Evolutionary conservation across 2,329 filamentous ascomycete genomes (phyloP), one percentile per base, ranked within the genome.

Genomic region (Penicillium brasilianum): DNA sequence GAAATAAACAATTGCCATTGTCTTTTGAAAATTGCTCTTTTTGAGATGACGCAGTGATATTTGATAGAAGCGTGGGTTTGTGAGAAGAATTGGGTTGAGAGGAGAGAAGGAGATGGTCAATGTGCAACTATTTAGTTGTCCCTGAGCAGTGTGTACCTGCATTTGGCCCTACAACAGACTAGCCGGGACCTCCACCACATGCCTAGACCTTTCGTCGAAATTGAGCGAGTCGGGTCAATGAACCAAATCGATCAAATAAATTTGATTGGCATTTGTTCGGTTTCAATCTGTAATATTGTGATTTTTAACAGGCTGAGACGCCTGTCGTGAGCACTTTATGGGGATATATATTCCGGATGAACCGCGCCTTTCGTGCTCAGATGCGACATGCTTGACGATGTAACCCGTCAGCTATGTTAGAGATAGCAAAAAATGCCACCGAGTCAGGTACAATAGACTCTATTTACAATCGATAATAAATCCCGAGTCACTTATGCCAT

Each of bases 1-100:
- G 5, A 5, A 30, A 36, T 58, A 57, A 63, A 61, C 57, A 59
- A 59, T 36, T 18, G 49, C 28, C 43, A 51, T 58, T 46, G 39
- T 28, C 28, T 13, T 10, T 6, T 11, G 46, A 34, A 9, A 14
- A 41, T 10, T 13, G n/a, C 7, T 39, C 6, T 37, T 46, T 54
- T 25, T 8, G 11, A 32, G 9, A 55, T 14, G 1, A 30, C 14
- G 4, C 13, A 18, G n/a, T 36, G 30, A n/a, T 25, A 44, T 39
- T 22, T 11, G 18, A 25, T 22, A 22, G 9, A 16, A 6, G 14
- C 37, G 2, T 53, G 13, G 18, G 11, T 28, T 13, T 4, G 7
- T n/a, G 0, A 16, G 25, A 4, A 4, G 8, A n/a, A 13, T 4
- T 8, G 16, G 5, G n/a, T 34, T 3, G n/a, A 13, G 10, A 30